Conservation (phyloP, 805 yeast genomes). For the Saccharomycopsis schoenii region DNA sequence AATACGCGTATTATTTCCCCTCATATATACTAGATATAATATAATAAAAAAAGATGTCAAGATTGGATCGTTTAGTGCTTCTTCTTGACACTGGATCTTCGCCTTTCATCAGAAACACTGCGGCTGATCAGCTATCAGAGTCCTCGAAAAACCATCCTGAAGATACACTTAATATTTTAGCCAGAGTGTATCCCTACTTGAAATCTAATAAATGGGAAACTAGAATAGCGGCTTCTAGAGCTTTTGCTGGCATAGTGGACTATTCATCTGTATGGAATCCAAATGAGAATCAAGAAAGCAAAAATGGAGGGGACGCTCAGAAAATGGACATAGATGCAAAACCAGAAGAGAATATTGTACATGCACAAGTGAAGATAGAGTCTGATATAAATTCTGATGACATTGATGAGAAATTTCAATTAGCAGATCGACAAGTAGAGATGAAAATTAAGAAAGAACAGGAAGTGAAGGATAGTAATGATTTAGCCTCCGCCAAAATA, state of each 20-base stretch:
- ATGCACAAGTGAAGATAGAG: neutral
- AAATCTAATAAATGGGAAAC: conserved; percentile 90
- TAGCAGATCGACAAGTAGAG: conserved; percentile 15
- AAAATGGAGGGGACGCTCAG: conserved; percentile 19
- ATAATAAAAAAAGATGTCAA: conserved; percentile 24
- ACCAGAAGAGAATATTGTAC: neutral
- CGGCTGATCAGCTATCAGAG: conserved; percentile 94
- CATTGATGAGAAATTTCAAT: conserved; percentile 4
- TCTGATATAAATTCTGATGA: neutral
- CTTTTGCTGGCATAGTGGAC: conserved; percentile 85
- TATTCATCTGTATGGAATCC: conserved; percentile 84
- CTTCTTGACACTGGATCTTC: conserved; percentile 88
- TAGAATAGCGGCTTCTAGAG: conserved; percentile 86
- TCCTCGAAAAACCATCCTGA: conserved; percentile 92
- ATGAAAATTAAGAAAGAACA: conserved; percentile 15
- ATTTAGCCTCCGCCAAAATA: conserved; percentile 21
- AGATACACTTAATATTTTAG: conserved; percentile 70
- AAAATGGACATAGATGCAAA: neutral
- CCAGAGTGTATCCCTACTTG: conserved; percentile 85
- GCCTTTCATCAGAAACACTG: conserved; percentile 85
- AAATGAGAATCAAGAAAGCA: conserved; percentile 5
- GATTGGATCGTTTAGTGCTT: conserved; percentile 36
- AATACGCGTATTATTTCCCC: neutral
- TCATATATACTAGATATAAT: neutral
- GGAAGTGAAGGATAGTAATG: conserved; percentile 23